These are phyloP conservation scores for Neurospora sp. DNA, from an alignment of 495 filamentous ascomycete species.

Conservation along the genomic window DNA sequence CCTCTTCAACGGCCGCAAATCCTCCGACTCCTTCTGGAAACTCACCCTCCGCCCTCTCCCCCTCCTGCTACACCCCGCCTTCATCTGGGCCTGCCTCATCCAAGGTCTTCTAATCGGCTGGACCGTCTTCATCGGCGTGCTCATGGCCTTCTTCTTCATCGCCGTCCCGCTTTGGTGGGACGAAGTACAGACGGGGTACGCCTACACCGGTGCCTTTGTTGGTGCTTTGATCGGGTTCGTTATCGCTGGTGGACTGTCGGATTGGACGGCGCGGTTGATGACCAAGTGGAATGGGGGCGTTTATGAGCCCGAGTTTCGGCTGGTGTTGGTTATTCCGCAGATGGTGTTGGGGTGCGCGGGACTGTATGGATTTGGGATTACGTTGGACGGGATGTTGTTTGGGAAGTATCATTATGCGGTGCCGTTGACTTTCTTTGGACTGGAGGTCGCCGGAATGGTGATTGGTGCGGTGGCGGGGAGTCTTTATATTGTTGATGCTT, in stretches of 20 bases:
- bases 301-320: conserved; percentile 86
- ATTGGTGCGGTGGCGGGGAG: conserved; percentile 77
- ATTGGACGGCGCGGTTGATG: conserved; percentile 59
- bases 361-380: conserved; percentile 74
- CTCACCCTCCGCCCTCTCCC: conserved; percentile 53
- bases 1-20: conserved; percentile 74
- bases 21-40: conserved; percentile 50
- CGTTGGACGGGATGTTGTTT: conserved; percentile 39
- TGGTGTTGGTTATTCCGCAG: conserved; percentile 73
- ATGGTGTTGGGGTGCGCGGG: conserved; percentile 68
- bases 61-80: conserved; percentile 66
- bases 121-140: conserved; percentile 88
- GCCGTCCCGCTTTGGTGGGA: conserved; percentile 69
- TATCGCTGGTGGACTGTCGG: conserved; percentile 60
- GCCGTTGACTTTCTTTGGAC: conserved; percentile 67
- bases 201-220: conserved; percentile 79
- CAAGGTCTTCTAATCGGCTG: conserved; percentile 89
- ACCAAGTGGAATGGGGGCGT: conserved; percentile 66
- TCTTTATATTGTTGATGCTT: conserved; percentile 90
- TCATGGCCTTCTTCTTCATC: conserved; percentile 73
- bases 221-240: conserved; percentile 71
- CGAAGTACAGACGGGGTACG: conserved; percentile 75
- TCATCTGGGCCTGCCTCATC: conserved; percentile 82
- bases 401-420: conserved; percentile 55
- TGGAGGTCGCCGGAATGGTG: conserved; percentile 79